Evolutionary conservation across 192 early-diverging fungal species (phyloP), one percentile per base, ranked within the genome.

Genomic region (Lobosporangium transversale): DNA sequence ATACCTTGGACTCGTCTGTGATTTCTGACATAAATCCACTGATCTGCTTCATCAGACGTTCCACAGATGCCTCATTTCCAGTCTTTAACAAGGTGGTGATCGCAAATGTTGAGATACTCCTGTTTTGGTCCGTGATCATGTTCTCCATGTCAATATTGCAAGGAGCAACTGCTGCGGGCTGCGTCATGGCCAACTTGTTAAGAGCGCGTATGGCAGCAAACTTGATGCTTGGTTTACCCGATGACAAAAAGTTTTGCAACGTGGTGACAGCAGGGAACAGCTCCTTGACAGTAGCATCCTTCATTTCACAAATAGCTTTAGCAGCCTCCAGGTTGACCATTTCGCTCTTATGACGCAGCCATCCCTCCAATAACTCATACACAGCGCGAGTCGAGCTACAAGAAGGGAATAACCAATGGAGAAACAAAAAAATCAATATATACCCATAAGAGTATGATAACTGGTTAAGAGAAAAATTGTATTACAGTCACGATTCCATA

Each of bases 141-240:
- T 92, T 94, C 79, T 99, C 98, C 91, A 99, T 98, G 81, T 99
- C 98, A 53, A 98, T 81, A 78, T 99, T 99, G 86, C 98, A 98
- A 4, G 94, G 94, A 37, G 90, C 84, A 40, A 99, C 97, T 18
- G 94, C 94, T 43, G 87, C 85, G 2, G 98, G 94, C 48, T 97
- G 89, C n/a, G 89, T 90, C 82, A 94, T 84, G 6, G 98, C 93
- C 42, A 99, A 82, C 62, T 89, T 87, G 79, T 97, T 98, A n/a
- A 99, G 85, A 12, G 96, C 98, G 54, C 98, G 91, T 57, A 99
- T 97, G 44, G 97, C 96, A 2, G 98, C 95, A 84, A 99, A 99
- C 51, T 94, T 89, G 73, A 98, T 84, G 3, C 94, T 94, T 14
- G 94, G 89, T 70, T 97, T 97, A 59, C 94, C 93, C 47, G 94